phyloP scores from a whole-genome alignment of 192 early-diverging fungal species.

The Mortierella claussenii region DNA sequence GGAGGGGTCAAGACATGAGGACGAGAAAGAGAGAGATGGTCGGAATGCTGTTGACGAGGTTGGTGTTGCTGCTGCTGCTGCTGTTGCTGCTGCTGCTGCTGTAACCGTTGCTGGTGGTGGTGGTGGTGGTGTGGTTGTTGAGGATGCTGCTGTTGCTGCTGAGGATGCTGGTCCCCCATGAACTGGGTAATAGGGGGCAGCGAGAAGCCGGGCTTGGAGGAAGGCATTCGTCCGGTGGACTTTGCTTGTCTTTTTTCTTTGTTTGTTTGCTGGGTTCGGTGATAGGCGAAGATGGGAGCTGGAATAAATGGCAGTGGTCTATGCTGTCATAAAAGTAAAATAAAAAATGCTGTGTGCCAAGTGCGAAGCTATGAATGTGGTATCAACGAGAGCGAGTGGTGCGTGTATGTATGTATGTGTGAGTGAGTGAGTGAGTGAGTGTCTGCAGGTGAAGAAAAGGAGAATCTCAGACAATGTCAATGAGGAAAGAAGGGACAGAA shows the following conservation, averaged over 20 bases:
- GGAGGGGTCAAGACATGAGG: conserved; percentile 12
- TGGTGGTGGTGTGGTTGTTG: conserved; percentile 15
- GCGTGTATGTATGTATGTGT: no score
- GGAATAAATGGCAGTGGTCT: neutral
- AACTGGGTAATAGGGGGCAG: conserved; percentile 16
- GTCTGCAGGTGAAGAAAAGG: no score
- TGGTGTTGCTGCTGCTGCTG: conserved; percentile 1
- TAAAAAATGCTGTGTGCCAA: neutral
- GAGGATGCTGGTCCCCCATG: conserved; percentile 10
- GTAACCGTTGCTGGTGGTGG: conserved; percentile 4
- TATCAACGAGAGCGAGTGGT: no score
- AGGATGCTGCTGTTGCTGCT: conserved; percentile 4
- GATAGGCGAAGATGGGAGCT: neutral
- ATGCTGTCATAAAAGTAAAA: neutral
- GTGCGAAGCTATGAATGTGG: no score
- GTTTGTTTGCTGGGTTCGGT: neutral
- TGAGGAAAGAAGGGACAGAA: no score
- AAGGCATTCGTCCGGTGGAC: neutral
- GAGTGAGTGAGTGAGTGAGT: no score
- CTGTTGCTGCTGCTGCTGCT: conserved; percentile 5
- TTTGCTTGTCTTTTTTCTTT: neutral
- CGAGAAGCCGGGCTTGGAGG: conserved; percentile 18
- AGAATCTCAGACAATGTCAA: no score
- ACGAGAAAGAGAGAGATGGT: neutral
- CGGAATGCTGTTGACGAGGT: neutral